A percentile compares a stretch with the other conserved stretches of the same genome.
Evolutionary conservation across 768 basidiomycete species (phyloP).

Genomic region (Boletus vermiculosoides): DNA sequence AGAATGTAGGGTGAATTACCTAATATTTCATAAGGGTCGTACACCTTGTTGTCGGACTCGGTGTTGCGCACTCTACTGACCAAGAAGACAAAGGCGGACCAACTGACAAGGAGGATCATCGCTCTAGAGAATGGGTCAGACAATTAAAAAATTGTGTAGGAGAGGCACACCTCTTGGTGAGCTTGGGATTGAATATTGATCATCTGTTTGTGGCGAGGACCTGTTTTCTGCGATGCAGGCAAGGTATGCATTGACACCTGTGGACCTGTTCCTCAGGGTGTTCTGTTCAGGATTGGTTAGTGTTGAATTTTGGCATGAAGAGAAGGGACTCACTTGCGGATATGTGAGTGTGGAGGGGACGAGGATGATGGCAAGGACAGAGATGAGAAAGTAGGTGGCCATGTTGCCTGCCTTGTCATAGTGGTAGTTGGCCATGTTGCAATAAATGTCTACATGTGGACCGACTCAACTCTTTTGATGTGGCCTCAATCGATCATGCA

Average conservation of each 20-base stretch:
- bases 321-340: constrained; percentile 43
- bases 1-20: constrained; percentile 56
- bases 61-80: constrained; percentile 59
- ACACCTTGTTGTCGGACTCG: constrained; percentile 65
- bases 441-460: background rate
- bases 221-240: constrained; percentile 52
- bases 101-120: constrained; percentile 63
- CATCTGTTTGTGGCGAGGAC: constrained; percentile 43
- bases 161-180: constrained; percentile 49
- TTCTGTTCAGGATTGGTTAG: constrained; percentile 32
- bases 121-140: constrained; percentile 43
- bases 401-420: constrained; percentile 86
- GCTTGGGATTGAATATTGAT: constrained; percentile 46
- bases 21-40: constrained; percentile 94
- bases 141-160: background rate
- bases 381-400: constrained; percentile 89
- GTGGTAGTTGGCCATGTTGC: constrained; percentile 67
- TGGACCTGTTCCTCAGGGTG: constrained; percentile 29
- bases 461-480: constrained; percentile 3
- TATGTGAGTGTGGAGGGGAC: constrained; percentile 67
- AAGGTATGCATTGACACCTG: constrained; percentile 64
- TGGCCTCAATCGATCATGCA: constrained; percentile 20
- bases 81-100: constrained; percentile 68
- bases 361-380: constrained; percentile 81
- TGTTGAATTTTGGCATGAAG: background rate